Conservation (phyloP, 2,329 filamentous ascomycete species). For the Thelonectria blattea region DNA sequence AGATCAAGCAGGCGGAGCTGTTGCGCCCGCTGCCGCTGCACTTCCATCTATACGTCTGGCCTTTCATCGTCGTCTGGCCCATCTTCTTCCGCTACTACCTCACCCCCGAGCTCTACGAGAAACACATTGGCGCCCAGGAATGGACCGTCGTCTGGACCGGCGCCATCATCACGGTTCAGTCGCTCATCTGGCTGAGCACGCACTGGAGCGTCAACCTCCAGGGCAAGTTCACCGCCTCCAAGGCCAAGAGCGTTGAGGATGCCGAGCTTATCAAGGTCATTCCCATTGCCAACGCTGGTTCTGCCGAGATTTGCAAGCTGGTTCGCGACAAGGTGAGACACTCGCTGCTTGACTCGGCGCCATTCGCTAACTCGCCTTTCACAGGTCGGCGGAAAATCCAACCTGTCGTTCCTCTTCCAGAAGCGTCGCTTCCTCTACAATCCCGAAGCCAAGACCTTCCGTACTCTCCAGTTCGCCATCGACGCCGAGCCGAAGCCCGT, state of each 20-base stretch:
- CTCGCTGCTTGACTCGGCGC: conserved; percentile 6
- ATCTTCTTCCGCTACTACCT: conserved; percentile 89
- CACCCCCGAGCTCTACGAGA: conserved; percentile 81
- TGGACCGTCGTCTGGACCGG: conserved; percentile 98
- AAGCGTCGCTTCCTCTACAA: conserved; percentile 95
- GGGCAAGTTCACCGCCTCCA: conserved; percentile 79
- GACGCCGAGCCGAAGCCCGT: conserved; percentile 84
- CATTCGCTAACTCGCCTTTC: conserved; percentile 19
- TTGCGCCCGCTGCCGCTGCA: conserved; percentile 83
- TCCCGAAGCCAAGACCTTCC: conserved; percentile 73
- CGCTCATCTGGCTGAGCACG: conserved; percentile 91
- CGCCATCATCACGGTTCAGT: conserved; percentile 85
- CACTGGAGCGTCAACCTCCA: conserved; percentile 95
- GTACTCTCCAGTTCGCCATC: conserved; percentile 81
- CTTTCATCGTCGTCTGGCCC: conserved; percentile 91
- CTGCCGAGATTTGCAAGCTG: conserved; percentile 85
- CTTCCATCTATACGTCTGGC: conserved; percentile 90
- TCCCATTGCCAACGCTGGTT: conserved; percentile 86
- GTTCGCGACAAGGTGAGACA: conserved; percentile 70
- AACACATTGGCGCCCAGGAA: conserved; percentile 90
- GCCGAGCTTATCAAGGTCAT: conserved; percentile 92
- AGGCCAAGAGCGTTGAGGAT: conserved; percentile 71
- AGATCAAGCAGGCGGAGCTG: conserved; percentile 87
- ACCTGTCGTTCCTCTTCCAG: conserved; percentile 92
- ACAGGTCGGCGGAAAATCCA: conserved; percentile 74